A percentile compares a stretch with the other conserved stretches of the same genome.
phyloP scores from a whole-genome alignment of 1,139 yeast genomes.

The Nakaseomyces nivariensis region DNA sequence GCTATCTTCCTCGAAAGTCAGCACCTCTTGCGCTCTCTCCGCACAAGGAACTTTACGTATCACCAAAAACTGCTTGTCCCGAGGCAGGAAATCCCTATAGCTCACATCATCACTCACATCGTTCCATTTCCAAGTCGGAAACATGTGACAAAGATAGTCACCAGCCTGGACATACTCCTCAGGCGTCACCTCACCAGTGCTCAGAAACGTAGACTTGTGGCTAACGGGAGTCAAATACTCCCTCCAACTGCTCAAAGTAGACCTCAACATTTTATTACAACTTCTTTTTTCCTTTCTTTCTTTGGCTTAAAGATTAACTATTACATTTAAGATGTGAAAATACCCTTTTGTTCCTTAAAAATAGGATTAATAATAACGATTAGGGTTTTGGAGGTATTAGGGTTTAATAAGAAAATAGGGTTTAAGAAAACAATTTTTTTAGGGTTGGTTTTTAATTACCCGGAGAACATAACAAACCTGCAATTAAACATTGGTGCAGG shows the following conservation, averaged over 20 bases:
- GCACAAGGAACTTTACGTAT: slow-evolving; percentile 85
- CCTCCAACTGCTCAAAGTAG: slow-evolving; percentile 73
- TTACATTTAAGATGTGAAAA: too few relatives aligned
- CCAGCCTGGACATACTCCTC: slow-evolving; percentile 90
- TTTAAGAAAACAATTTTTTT: too few relatives aligned
- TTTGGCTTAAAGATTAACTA: background rate
- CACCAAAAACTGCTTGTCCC: slow-evolving; percentile 75
- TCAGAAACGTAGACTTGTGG: slow-evolving; percentile 68
- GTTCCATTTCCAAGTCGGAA: slow-evolving; percentile 95
- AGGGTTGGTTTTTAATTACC: too few relatives aligned
- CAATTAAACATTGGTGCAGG: too few relatives aligned
- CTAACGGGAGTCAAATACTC: slow-evolving; percentile 89
- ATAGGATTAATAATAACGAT: too few relatives aligned
- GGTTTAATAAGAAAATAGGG: too few relatives aligned
- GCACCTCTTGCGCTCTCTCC: slow-evolving; percentile 59
- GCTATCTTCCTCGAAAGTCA: slow-evolving; percentile 27
- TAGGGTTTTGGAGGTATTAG: too few relatives aligned
- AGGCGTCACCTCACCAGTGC: slow-evolving; percentile 88
- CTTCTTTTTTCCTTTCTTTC: background rate
- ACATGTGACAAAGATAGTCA: slow-evolving; percentile 79
- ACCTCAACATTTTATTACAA: slow-evolving; percentile 38
- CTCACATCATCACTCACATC: slow-evolving; percentile 36
- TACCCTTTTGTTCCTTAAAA: too few relatives aligned
- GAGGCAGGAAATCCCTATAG: slow-evolving; percentile 62
- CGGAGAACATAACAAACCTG: too few relatives aligned